Evolutionary conservation across 768 basidiomycete genomes (phyloP), one percentile per base, ranked within the genome.

Genomic region (Piloderma croceum): DNA sequence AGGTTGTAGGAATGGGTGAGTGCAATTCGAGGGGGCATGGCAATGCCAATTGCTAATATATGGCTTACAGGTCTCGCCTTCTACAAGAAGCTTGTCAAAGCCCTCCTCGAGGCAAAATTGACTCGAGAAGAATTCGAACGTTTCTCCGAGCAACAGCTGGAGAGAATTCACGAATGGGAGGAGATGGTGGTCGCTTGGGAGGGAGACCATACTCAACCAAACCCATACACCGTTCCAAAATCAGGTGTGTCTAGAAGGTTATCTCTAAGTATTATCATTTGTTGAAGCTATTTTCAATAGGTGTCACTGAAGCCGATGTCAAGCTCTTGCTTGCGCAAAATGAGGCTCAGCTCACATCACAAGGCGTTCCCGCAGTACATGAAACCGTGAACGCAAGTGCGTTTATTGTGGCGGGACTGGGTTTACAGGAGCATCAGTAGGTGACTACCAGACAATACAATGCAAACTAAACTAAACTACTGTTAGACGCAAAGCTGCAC

Each of bases 1-100:
- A 63, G 32, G 38, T 57, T 5, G 46, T 44, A 4, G 35, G 33
- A 3, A 24, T 65, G 20, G 52, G 60, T 58, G 27, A 37, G 51
- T 45, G 21, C 31, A 9, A n/a, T n/a, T n/a, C 21, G 31, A 5
- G 27, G 33, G 6, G 36, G 24, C 18, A 25, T n/a, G 17, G n/a
- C n/a, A n/a, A n/a, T 29, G 12, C 15, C 24, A 27, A 24, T 38
- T 18, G 38, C 32, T 3, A 27, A 31, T 32, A 39, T 12, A 29
- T 1, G n/a, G 42, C 7, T 11, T 35, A 31, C 2, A 20, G 7
- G n/a, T 7, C 15, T 33, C 18, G 24, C 29, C 7, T 25, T 3
- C 37, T 9, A 29, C 6, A 41, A 38, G 12, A 15, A 41, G 19
- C 32, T 46, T 18, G 45, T 36, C 6, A 27, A 24, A 3, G 36